A percentile compares a stretch with the other conserved stretches of the same genome.
phyloP scores from a whole-genome alignment of 345 rosid genomes.

The Pugionium dolabratum region DNA sequence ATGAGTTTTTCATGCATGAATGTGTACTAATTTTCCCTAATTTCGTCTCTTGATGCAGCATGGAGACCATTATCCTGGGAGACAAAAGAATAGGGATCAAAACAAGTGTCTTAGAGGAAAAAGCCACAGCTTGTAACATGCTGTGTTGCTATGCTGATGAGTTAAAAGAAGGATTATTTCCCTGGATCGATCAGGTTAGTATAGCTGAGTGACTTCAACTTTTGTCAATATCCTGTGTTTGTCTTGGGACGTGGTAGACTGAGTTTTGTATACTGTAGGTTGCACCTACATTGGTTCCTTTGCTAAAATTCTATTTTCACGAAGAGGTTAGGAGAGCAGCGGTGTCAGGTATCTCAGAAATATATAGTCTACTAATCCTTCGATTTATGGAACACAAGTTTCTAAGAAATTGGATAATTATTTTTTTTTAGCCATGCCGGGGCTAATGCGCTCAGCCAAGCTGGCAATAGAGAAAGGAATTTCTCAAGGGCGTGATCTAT shows the following conservation, averaged over 20 bases:
- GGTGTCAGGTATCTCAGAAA: conserved; percentile 75
- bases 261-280: conserved; percentile 53
- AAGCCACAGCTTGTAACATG: conserved; percentile 99
- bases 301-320: conserved; percentile 96
- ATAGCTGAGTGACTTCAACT: conserved; percentile 12
- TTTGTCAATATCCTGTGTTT: conserved; percentile 17
- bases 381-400: background rate
- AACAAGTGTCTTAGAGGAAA: conserved; percentile 97
- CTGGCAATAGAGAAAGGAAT: conserved; percentile 90
- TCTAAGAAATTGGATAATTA: conserved; percentile 14
- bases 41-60: conserved; percentile 52
- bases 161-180: conserved; percentile 97
- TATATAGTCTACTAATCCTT: background rate
- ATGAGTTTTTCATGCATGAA: background rate
- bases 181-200: conserved; percentile 96
- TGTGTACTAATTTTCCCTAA: background rate
- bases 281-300: conserved; percentile 93
- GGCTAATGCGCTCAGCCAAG: conserved; percentile 89
- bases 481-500: conserved; percentile 83
- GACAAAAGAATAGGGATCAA: conserved; percentile 99
- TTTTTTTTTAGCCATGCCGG: conserved; percentile 85
- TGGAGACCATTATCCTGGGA: conserved; percentile 99
- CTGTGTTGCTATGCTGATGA: conserved; percentile 98
- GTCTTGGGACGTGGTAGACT: conserved; percentile 10
- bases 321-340: conserved; percentile 99